phyloP scores from a whole-genome alignment of 306 rosid genomes.

The Trifolium repens region DNA sequence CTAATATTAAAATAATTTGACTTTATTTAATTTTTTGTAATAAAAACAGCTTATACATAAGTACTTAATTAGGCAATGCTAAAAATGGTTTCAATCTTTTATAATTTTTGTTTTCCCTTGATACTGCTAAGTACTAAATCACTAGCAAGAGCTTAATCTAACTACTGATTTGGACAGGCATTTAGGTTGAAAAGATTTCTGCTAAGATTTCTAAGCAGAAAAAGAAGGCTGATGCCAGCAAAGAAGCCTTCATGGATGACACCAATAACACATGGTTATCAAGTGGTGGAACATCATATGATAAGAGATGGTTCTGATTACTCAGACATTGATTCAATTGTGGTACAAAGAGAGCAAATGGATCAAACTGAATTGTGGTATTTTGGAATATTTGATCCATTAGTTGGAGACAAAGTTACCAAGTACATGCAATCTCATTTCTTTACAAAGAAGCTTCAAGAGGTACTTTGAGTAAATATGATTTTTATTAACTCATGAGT shows the following conservation, averaged over 20 bases:
- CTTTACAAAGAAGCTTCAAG: slow-evolving; percentile 62
- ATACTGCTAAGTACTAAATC: too few relatives aligned
- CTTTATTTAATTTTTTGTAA: too few relatives aligned
- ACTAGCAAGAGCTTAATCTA: background rate
- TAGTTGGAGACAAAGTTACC: slow-evolving; percentile 65
- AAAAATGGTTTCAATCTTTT: too few relatives aligned
- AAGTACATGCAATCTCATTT: slow-evolving; percentile 76
- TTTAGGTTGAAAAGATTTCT: slow-evolving; percentile 59
- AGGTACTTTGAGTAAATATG: slow-evolving; percentile 44
- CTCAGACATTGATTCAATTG: slow-evolving; percentile 60
- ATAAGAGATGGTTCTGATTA: slow-evolving; percentile 41
- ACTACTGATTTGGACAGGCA: slow-evolving; percentile 40
- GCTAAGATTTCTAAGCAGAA: slow-evolving; percentile 45
- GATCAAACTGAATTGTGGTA: slow-evolving; percentile 72
- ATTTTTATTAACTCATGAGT: background rate
- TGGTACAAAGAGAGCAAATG: slow-evolving; percentile 74
- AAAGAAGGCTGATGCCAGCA: slow-evolving; percentile 38
- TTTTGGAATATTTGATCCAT: slow-evolving; percentile 72
- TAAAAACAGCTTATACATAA: too few relatives aligned
- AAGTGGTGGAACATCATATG: slow-evolving; percentile 49
- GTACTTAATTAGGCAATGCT: too few relatives aligned
- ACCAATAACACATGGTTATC: slow-evolving; percentile 75
- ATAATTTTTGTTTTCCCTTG: too few relatives aligned
- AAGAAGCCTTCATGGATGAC: slow-evolving; percentile 77
- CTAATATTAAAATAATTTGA: too few relatives aligned